Evolutionary conservation across 2,329 filamentous ascomycete species (phyloP), one percentile per base, ranked within the genome.

Genomic region (Aspergillus oerlinghausenensis): DNA sequence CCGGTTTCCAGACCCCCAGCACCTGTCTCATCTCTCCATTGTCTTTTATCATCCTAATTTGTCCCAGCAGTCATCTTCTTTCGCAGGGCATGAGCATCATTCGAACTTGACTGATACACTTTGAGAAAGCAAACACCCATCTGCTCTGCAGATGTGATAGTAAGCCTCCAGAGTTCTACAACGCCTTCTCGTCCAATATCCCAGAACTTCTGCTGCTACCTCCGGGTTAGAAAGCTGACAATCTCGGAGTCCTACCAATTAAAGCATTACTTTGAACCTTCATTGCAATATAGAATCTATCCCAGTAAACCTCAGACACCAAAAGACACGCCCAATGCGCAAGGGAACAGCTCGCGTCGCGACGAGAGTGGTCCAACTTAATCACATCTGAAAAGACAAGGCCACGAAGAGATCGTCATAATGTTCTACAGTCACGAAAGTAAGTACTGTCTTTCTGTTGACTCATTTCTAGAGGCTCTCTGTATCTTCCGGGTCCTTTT

Each of bases 361-460:
- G 43, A 47, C 23, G 17, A 14, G 10, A 38, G 32, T 17, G 14
- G 14, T 17, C 14, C 5, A 17, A 17, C 32, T 17, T 38, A 7
- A n/a, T 14, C 32, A 38, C 5, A 38, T 38, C 3, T 35, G 6
- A 17, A 38, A 17, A 38, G 14, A 17, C 32, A 38, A 38, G 14
- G 14, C 32, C 14, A 38, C 32, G 5, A 4, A 23, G 10, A n/a
- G 23, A 26, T 23, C 43, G 14, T 29, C 58, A 63, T 58, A 57
- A 97, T 97, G 92, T 97, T 97, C 72, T 97, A 96, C 78, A 95
- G 90, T 67, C 90, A 96, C 77, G 92, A 97, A 76, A 90, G 93
- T 94, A 79, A 70, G 87, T 75, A 19, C 26, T 3, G 11, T 28
- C 35, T 35, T 28, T 32, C 21, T n/a, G 14, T 17, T n/a, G 11